Evolutionary conservation across 2,329 filamentous ascomycete genomes (phyloP).

Genomic region (Ophiocordyceps polyrhachis-furcata): DNA sequence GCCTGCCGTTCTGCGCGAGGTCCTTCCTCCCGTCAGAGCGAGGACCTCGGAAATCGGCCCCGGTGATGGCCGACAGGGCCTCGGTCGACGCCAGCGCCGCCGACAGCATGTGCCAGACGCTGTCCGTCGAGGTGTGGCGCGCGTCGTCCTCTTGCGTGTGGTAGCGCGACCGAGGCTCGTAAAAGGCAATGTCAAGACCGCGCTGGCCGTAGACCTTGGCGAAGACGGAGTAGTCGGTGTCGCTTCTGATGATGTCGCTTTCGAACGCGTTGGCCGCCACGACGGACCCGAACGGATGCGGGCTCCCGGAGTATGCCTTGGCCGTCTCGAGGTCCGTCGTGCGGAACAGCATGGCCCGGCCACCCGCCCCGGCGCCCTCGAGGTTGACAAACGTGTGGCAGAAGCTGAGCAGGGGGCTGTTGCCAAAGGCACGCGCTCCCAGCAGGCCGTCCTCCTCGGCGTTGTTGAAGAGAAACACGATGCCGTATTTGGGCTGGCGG

Average conservation of each 20-base stretch:
- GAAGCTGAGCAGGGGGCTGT: constrained; percentile 63
- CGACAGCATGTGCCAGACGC: constrained; percentile 91
- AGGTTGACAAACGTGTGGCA: constrained; percentile 84
- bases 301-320: constrained; percentile 50
- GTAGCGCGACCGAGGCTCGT: constrained; percentile 67
- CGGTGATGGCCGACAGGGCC: constrained; percentile 49
- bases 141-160: constrained; percentile 82
- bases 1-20: constrained; percentile 46
- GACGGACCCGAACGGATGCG: constrained; percentile 68
- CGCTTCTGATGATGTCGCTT: constrained; percentile 57
- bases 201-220: constrained; percentile 59
- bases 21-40: constrained; percentile 34
- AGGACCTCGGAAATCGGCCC: constrained; percentile 44
- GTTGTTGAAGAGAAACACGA: constrained; percentile 82
- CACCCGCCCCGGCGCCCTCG: constrained; percentile 85
- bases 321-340: constrained; percentile 78
- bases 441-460: constrained; percentile 87
- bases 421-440: constrained; percentile 68
- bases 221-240: constrained; percentile 82
- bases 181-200: constrained; percentile 84
- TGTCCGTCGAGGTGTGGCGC: constrained; percentile 50
- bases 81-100: constrained; percentile 58
- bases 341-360: constrained; percentile 71
- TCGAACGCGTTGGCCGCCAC: constrained; percentile 73
- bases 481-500: constrained; percentile 57